Conservation (phyloP, 495 filamentous ascomycete species). For the Lophium mytilinum region DNA sequence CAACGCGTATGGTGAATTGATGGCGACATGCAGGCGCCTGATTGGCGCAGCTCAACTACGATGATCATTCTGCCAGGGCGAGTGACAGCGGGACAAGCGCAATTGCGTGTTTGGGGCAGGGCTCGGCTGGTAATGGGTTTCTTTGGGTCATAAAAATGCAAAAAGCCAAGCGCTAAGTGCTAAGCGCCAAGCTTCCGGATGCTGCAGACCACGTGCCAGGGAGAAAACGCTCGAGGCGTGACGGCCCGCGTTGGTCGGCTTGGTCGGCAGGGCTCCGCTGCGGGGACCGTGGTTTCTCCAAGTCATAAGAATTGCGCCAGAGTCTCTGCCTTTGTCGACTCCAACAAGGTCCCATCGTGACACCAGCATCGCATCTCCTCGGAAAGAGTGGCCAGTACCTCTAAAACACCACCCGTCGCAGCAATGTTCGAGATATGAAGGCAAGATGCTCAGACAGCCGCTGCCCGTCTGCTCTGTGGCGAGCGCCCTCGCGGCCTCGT, state of each 20-base stretch:
- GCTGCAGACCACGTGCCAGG: background rate
- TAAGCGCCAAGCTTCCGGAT: background rate
- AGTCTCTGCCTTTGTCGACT: background rate
- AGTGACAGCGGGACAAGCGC: conserved; percentile 7
- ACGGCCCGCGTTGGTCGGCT: background rate
- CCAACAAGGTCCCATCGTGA: background rate
- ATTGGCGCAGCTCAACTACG: conserved; percentile 6
- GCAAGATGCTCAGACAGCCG: background rate
- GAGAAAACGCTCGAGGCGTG: background rate
- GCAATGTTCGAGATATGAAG: background rate
- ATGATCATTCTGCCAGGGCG: conserved; percentile 8
- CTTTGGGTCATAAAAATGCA: background rate
- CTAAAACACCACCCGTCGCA: background rate
- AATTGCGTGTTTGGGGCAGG: background rate
- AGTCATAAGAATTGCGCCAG: background rate
- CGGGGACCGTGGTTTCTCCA: background rate
- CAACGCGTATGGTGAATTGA: background rate
- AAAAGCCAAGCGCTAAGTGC: background rate
- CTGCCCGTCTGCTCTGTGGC: background rate
- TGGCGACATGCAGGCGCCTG: background rate
- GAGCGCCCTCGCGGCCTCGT: background rate
- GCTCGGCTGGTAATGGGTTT: background rate
- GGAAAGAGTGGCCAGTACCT: background rate
- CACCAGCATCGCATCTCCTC: too few relatives aligned
- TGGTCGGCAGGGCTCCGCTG: background rate